Evolutionary conservation across 768 basidiomycete species (phyloP).

Genomic region (Boletus rubropictus): DNA sequence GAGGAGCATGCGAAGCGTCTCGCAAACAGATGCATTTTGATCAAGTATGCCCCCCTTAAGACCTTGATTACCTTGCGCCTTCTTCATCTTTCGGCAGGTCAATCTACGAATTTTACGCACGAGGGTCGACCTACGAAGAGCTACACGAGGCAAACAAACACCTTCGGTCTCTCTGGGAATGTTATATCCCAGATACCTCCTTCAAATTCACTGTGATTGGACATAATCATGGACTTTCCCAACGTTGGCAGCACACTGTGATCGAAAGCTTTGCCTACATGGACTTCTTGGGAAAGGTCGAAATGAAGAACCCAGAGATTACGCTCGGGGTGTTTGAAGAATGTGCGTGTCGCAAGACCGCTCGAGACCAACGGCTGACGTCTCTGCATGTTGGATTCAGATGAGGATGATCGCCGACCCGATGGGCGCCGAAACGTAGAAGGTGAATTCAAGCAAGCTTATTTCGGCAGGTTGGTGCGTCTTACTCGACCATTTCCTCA

Average conservation of each 20-base stretch:
- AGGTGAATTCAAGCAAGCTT: conserved; percentile 63
- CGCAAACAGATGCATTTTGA: conserved; percentile 70
- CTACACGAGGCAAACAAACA: conserved; percentile 53
- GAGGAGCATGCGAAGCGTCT: conserved; percentile 74
- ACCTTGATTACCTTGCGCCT: background rate
- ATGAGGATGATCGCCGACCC: conserved; percentile 45
- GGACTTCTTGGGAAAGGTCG: conserved; percentile 73
- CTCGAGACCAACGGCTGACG: background rate
- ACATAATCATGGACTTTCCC: conserved; percentile 70
- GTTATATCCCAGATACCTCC: conserved; percentile 58
- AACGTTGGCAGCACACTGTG: conserved; percentile 55
- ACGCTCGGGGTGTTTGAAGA: conserved; percentile 78
- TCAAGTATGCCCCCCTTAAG: conserved; percentile 52
- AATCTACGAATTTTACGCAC: conserved; percentile 72
- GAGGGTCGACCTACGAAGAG: conserved; percentile 61
- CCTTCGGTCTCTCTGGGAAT: conserved; percentile 47
- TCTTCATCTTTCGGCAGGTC: conserved; percentile 40
- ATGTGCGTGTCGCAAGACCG: conserved; percentile 45
- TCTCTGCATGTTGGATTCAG: conserved; percentile 25
- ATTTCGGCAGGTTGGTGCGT: conserved; percentile 84
- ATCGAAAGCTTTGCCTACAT: conserved; percentile 84
- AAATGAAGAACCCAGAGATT: conserved; percentile 74
- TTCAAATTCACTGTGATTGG: conserved; percentile 78
- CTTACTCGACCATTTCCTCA: background rate
- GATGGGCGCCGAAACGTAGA: conserved; percentile 53